These are phyloP conservation scores for Botrytis cinerea DNA, from an alignment of 2,329 filamentous ascomycete genomes.

Conservation along the genomic window DNA sequence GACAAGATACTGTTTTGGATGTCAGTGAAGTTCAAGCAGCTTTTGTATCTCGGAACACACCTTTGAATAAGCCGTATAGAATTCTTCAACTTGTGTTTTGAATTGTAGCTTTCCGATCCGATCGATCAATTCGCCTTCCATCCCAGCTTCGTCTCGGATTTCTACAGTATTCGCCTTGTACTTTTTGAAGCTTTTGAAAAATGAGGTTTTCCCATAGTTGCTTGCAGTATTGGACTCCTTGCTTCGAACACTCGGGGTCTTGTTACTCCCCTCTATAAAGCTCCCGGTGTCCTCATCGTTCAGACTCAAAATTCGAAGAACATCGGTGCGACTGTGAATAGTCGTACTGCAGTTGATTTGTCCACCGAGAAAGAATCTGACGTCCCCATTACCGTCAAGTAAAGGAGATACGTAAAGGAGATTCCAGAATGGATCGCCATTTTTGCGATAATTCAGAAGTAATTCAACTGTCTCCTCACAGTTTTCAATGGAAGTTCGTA, in stretches of 20 bases:
- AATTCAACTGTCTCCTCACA: slow-evolving; percentile 52
- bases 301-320: slow-evolving; percentile 51
- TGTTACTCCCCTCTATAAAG: slow-evolving; percentile 28
- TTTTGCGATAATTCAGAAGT: slow-evolving; percentile 53
- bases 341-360: slow-evolving; percentile 60
- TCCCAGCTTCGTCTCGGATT: slow-evolving; percentile 41
- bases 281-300: slow-evolving; percentile 42
- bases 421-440: slow-evolving; percentile 58
- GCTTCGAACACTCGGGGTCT: slow-evolving; percentile 27
- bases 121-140: slow-evolving; percentile 46
- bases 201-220: slow-evolving; percentile 28
- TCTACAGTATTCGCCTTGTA: slow-evolving; percentile 27
- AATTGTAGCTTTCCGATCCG: slow-evolving; percentile 43
- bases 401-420: slow-evolving; percentile 57
- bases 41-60: slow-evolving; percentile 22
- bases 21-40: slow-evolving; percentile 13
- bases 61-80: slow-evolving; percentile 50
- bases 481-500: slow-evolving; percentile 47
- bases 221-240: slow-evolving; percentile 15
- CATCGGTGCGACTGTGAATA: slow-evolving; percentile 52
- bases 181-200: slow-evolving; percentile 38
- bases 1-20: slow-evolving; percentile 43
- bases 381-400: slow-evolving; percentile 49
- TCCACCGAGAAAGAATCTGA: slow-evolving; percentile 56
- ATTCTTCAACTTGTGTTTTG: slow-evolving; percentile 45